Evolutionary conservation across 139 green algal genomes (phyloP), one percentile per base, ranked within the genome.

Genomic region (Nannochloris sp.): DNA sequence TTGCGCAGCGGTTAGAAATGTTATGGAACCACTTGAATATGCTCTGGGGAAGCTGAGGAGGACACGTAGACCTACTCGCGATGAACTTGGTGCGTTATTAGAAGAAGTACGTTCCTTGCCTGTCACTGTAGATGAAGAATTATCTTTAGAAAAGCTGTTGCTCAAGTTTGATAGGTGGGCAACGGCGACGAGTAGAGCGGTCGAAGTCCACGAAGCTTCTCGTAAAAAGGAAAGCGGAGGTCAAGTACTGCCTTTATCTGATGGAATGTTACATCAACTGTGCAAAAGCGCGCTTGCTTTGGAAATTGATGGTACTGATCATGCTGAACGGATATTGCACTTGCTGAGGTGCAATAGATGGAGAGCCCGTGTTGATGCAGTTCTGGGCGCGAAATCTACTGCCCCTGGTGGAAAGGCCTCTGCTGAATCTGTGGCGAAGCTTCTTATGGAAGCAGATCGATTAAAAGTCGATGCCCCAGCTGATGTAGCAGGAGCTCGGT

Each of bases 321-420:
- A 79, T 39, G 65, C 35, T 12, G 51, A 68, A 42, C 38, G 36
- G 0, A 37, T 81, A 27, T 42, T 85, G 66, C 6, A 33, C 9
- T 46, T 65, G 23, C 73, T 89, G 47, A 61, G 68, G 31, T 51
- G 67, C 54, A 71, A 78, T 35, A 70, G 75, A 30, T 86, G 80
- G 80, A 61, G 72, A 25, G 29, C 34, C 13, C 24, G 35, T 61
- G 73, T 66, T 27, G 72, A 78, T 10, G 31, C 19, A 4, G 46
- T 76, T 61, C 23, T 24, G 13, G 2, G 3, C 2, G 6, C 32
- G 3, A 59, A 23, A 3, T 8, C 29, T 35, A 4, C 8, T 36
- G 4, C 4, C n/a, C 15, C 25, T 60, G 61, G 75, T 4, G 66
- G n/a, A 30, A 58, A 54, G 39, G n/a, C 23, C 0, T 14, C 6